Base-by-base conservation (phyloP, 345 rosid species). In the Mercurialis annua region DNA sequence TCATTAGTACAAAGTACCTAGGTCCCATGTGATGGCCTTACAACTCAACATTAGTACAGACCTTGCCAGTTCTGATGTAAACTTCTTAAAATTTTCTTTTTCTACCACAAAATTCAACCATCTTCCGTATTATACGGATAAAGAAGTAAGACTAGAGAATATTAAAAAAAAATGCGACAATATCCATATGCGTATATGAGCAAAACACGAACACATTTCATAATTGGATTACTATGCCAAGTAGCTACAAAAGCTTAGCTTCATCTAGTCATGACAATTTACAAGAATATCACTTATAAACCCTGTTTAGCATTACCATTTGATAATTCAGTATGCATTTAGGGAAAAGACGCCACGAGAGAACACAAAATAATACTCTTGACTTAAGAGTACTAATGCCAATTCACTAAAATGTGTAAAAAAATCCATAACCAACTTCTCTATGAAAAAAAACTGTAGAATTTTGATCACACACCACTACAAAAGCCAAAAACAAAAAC, bases 391-490 rank as follows among this genome's bases (percentile, higher is more conserved):
- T 59, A 20, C 21, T n/a, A 62, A 40, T 48, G 17, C 27, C 52
- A 26, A 46, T 24, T 43, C 9, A 42, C n/a, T 6, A 43, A 61
- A 24, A 6, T 24, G 12, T 23, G 36, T 43, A 34, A 55, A 68
- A 5, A 30, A 49, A 64, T 30, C 57, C 68, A 21, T 59, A 21
- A 5, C 50, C 26, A 46, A n/a, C n/a, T 68, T 48, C 33, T 31
- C 46, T 27, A 17, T 40, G 38, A 64, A 36, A 59, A 58, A 72
- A 66, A 20, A 33, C 42, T 7, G 11, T 31, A 73, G 36, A 59
- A 71, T 50, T 55, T 57, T 49, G 58, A 71, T 66, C n/a, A 36
- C 31, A 46, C 61, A 47, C 31, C 69, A 63, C 34, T 33, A 10
- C 17, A 12, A 57, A 34, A 18, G 62, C 31, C 43, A 49, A 30